Conservation (phyloP, 2,329 filamentous ascomycete species). For the Aspergillus neoniger region DNA sequence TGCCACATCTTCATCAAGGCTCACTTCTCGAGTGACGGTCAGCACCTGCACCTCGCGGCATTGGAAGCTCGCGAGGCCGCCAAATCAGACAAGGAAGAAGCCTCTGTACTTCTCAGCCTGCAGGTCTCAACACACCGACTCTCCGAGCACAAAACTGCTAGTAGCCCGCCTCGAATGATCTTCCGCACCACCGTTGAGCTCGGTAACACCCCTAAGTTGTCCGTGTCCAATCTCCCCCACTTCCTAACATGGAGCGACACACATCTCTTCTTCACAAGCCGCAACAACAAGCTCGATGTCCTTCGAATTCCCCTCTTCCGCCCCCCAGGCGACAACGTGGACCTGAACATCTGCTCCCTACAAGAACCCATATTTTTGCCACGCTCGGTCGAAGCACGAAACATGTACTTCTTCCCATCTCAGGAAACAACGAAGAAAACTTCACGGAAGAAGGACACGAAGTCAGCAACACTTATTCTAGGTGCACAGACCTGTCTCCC, state of each 20-base stretch:
- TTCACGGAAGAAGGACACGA: background rate
- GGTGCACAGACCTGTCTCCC: background rate
- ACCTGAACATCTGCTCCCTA: background rate
- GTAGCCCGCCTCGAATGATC: slow-evolving; percentile 1
- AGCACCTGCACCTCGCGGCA: slow-evolving; percentile 6
- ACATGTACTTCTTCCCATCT: slow-evolving; percentile 6
- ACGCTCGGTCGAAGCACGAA: background rate
- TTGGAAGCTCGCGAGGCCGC: background rate
- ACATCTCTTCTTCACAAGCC: slow-evolving; percentile 5
- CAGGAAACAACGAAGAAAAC: background rate
- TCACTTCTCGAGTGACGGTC: slow-evolving; percentile 4
- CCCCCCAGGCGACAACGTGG: background rate
- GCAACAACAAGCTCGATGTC: background rate
- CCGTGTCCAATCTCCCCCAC: slow-evolving; percentile 5
- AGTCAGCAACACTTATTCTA: background rate
- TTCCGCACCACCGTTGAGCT: slow-evolving; percentile 5
- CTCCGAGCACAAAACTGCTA: slow-evolving; percentile 6
- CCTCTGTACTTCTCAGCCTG: background rate
- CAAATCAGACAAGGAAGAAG: background rate
- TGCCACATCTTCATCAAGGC: slow-evolving; percentile 3
- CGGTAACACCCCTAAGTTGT: background rate
- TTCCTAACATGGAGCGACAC: slow-evolving; percentile 6
- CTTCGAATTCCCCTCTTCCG: slow-evolving; percentile 1
- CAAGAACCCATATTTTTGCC: background rate
- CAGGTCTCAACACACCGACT: slow-evolving; percentile 8